These are phyloP conservation scores for Parastagonospora nodorum DNA, from an alignment of 2,329 filamentous ascomycete genomes.

Conservation along the genomic window DNA sequence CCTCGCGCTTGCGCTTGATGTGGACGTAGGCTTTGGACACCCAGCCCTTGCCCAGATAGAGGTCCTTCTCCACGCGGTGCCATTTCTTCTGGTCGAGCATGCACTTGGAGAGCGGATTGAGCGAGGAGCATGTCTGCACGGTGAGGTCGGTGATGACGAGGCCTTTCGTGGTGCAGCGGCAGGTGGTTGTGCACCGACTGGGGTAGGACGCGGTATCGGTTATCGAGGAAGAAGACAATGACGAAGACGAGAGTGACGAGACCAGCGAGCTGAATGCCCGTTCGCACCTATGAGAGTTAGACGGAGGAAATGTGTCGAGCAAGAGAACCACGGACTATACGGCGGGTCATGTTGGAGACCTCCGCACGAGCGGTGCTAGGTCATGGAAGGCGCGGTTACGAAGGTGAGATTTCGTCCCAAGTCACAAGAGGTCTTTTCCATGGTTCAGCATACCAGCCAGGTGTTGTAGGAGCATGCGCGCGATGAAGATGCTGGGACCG, in stretches of 20 bases:
- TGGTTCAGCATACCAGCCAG: slow-evolving; percentile 8
- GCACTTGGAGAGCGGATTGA: slow-evolving; percentile 77
- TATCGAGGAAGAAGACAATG: slow-evolving; percentile 81
- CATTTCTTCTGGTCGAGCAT: slow-evolving; percentile 73
- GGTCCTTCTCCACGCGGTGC: slow-evolving; percentile 87
- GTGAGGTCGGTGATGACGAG: slow-evolving; percentile 85
- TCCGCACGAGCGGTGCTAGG: slow-evolving; percentile 13
- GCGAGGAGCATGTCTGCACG: slow-evolving; percentile 72
- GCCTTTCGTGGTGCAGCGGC: slow-evolving; percentile 77
- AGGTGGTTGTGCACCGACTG: slow-evolving; percentile 84
- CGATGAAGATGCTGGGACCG: slow-evolving; percentile 4
- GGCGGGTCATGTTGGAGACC: slow-evolving; percentile 44
- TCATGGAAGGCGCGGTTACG: slow-evolving; percentile 13
- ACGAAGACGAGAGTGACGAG: slow-evolving; percentile 68
- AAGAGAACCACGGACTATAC: slow-evolving; percentile 39
- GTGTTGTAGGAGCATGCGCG: background rate
- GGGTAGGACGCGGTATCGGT: slow-evolving; percentile 84
- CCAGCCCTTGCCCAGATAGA: slow-evolving; percentile 78
- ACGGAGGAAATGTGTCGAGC: background rate
- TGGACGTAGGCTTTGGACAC: slow-evolving; percentile 79
- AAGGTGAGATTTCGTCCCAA: slow-evolving; percentile 6
- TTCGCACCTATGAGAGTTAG: slow-evolving; percentile 53
- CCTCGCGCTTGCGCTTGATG: slow-evolving; percentile 82
- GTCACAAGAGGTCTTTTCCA: slow-evolving; percentile 12
- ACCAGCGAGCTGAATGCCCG: slow-evolving; percentile 74